Base-by-base conservation (phyloP, 495 filamentous ascomycete genomes). In the Sporormia fimetaria region DNA sequence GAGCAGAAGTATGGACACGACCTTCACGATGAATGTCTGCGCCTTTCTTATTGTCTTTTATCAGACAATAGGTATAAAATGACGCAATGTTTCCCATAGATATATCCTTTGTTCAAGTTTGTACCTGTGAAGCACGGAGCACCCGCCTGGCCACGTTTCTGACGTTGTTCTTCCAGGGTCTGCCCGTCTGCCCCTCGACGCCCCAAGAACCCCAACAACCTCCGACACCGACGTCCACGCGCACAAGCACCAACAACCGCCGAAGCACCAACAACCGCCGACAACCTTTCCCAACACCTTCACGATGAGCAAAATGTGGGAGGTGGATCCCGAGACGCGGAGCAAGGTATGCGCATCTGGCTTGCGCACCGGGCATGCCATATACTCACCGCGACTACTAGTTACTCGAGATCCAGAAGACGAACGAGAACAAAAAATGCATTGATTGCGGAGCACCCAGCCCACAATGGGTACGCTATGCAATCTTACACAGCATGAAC, bases 261-360 rank as follows among this genome's bases (percentile, higher is more conserved):
- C 18, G 22, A 8, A 17, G 11, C 6, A 15, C 15, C n/a, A 26
- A 12, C 38, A 4, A 22, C 7, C 33, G 23, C 12, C 10, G 15
- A 12, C 8, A n/a, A 5, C 35, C 15, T 38, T 27, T 16, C 18
- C 18, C 18, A 14, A 27, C 40, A 18, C 23, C 7, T 10, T 26
- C 31, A 57, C 25, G 9, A 62, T 60, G 59, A 55, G 46, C 49
- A 74, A 72, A 57, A 87, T 92, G 83, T 96, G 88, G 88, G 88
- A 96, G 62, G 87, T 96, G 47, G 88, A 96, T 64, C 87, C 88
- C 14, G 87, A 94, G 67, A 94, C 87, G 23, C 76, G 82, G 64
- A 79, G 76, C 52, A 94, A 94, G 77, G 87, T 93, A 67, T 36
- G 58, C 51, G 38, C 21, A 12, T 23, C 32, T 16, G 10, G 20